Percentiles rank a stretch among this genome's conserved stretches.
Conservation (phyloP, 1,139 yeast species). For the Hansenula sp. region DNA sequence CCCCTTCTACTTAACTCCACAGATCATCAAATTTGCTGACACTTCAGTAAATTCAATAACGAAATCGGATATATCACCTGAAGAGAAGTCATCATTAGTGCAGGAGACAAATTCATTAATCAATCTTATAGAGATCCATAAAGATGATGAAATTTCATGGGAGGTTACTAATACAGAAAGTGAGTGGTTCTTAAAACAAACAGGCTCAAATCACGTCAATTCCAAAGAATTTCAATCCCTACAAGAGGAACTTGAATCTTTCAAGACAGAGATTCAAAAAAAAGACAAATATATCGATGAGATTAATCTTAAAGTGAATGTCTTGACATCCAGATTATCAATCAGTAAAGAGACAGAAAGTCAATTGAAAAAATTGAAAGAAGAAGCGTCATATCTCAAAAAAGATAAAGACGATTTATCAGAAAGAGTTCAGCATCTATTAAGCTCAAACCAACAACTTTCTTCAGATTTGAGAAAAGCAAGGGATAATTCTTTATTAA, state of each 20-base stretch:
- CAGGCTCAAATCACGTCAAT: too few relatives aligned
- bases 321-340: slow-evolving; percentile 36
- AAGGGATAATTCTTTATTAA: slow-evolving; percentile 12
- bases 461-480: slow-evolving; percentile 10
- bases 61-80: too few relatives aligned
- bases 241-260: too few relatives aligned
- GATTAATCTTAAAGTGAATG: slow-evolving; percentile 34
- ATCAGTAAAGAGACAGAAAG: slow-evolving; percentile 12
- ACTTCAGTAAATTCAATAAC: too few relatives aligned
- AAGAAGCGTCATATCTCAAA: slow-evolving; percentile 3
- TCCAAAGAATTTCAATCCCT: too few relatives aligned
- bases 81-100: too few relatives aligned
- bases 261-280: background rate
- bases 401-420: slow-evolving; percentile 6
- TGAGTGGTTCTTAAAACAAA: too few relatives aligned
- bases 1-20: too few relatives aligned
- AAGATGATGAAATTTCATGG: too few relatives aligned
- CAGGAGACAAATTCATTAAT: too few relatives aligned
- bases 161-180: too few relatives aligned
- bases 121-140: background rate
- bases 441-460: slow-evolving; percentile 4
- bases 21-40: too few relatives aligned
- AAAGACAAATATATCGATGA: slow-evolving; percentile 20
- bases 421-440: slow-evolving; percentile 1
- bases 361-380: slow-evolving; percentile 7